Conservation (phyloP, 768 basidiomycete species). For the Dentipellis sp. region DNA sequence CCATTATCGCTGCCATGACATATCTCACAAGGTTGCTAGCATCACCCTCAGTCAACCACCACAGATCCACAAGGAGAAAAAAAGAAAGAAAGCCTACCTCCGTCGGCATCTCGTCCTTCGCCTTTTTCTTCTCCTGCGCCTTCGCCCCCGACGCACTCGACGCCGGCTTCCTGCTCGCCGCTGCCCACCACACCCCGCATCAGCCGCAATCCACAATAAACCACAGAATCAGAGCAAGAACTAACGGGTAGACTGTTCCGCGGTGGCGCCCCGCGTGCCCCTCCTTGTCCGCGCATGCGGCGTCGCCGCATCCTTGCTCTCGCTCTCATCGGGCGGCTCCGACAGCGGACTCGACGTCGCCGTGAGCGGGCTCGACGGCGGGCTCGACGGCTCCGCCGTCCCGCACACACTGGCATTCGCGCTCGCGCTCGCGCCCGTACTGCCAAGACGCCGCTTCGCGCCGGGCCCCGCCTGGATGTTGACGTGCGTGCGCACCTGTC, state of each 20-base stretch:
- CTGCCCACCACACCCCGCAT: not conserved
- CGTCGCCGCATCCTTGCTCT: conserved; percentile 36
- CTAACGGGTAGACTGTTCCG: conserved; percentile 31
- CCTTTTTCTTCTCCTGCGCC: not conserved
- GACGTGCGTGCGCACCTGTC: conserved; percentile 39
- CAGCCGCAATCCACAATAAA: not conserved
- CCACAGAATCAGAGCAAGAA: not conserved
- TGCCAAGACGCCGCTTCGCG: not conserved
- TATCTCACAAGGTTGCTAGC: conserved; percentile 85
- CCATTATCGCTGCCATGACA: conserved; percentile 85
- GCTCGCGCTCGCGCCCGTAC: not conserved
- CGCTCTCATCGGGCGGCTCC: conserved; percentile 72
- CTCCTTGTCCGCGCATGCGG: conserved; percentile 33
- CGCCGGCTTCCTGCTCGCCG: not conserved
- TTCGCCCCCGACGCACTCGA: not conserved
- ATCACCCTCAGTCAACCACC: not conserved
- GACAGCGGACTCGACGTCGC: conserved; percentile 70
- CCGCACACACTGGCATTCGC: conserved; percentile 19
- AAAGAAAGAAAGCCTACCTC: not conserved
- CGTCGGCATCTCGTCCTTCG: not conserved
- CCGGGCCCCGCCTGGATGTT: conserved; percentile 35
- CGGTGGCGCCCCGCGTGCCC: conserved; percentile 40
- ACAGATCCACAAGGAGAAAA: too few relatives aligned
- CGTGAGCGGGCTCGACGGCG: conserved; percentile 70
- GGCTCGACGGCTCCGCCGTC: conserved; percentile 34